Conservation (phyloP, 257 asterid species). For the Petunia axillaris region DNA sequence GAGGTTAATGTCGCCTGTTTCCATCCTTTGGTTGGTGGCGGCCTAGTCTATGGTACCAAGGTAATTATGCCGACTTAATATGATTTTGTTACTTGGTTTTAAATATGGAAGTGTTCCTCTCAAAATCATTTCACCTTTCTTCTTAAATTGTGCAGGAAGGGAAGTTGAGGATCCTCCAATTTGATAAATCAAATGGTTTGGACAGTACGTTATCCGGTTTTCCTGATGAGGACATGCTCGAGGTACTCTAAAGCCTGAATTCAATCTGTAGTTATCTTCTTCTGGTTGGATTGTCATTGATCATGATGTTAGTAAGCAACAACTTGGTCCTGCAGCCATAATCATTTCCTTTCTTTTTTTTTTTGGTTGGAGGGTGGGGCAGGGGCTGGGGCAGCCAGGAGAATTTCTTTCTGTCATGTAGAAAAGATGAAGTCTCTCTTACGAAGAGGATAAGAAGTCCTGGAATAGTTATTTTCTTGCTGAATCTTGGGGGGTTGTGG, state of each 20-base stretch:
- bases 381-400: not conserved
- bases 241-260: constrained; percentile 50
- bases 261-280: constrained; percentile 18
- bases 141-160: constrained; percentile 72
- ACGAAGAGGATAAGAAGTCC: not conserved
- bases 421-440: not conserved
- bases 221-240: constrained; percentile 68
- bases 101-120: constrained; percentile 6
- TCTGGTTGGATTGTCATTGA: not conserved
- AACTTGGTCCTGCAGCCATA: not conserved
- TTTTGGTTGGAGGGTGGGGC: not conserved
- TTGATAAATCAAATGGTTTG: constrained; percentile 58
- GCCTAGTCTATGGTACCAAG: constrained; percentile 97
- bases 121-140: not conserved
- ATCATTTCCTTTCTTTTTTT: not conserved
- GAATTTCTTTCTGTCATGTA: not conserved
- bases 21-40: constrained; percentile 97
- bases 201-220: constrained; percentile 44
- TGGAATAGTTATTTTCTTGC: not conserved
- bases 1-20: constrained; percentile 98
- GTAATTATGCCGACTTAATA: constrained; percentile 37
- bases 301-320: not conserved
- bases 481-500: not conserved
- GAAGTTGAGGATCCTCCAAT: constrained; percentile 87
- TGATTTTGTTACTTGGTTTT: constrained; percentile 9